A percentile compares a stretch with the other conserved stretches of the same genome.
These are phyloP conservation scores for Calycina herbarum DNA, from an alignment of 2,329 filamentous ascomycete species.

Conservation along the genomic window DNA sequence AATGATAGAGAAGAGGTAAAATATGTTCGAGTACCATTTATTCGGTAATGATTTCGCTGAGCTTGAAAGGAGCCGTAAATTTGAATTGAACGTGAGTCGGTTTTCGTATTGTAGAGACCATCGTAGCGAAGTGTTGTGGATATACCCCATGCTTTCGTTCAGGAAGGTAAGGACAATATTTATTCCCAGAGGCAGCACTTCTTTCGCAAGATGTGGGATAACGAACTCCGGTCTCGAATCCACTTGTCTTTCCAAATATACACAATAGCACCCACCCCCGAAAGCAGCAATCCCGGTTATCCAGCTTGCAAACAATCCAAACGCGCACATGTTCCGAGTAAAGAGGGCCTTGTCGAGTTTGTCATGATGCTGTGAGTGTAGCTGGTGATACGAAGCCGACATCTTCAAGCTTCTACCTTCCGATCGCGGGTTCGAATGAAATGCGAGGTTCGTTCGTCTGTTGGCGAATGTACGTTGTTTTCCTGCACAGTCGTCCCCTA, in stretches of 20 bases:
- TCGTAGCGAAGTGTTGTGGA: conserved; percentile 36
- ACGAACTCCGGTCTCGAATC: conserved; percentile 16
- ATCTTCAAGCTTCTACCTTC: neutral
- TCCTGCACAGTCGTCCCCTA: neutral
- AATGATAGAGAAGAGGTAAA: conserved; percentile 33
- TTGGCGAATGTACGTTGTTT: neutral
- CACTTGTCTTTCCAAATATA: conserved; percentile 16
- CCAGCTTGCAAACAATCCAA: conserved; percentile 20
- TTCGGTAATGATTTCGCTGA: conserved; percentile 31
- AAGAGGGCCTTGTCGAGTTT: conserved; percentile 22
- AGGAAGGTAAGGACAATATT: conserved; percentile 35
- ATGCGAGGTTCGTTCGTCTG: neutral
- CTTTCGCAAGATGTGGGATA: conserved; percentile 21
- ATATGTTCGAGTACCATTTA: conserved; percentile 29
- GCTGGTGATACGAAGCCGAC: conserved; percentile 1
- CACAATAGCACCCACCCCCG: conserved; percentile 20
- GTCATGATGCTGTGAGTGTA: conserved; percentile 15
- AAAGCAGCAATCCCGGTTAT: conserved; percentile 19
- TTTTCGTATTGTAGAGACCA: conserved; percentile 37
- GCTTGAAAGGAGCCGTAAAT: conserved; percentile 35
- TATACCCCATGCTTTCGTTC: conserved; percentile 38
- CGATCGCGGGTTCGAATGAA: neutral
- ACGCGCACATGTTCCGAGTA: conserved; percentile 19
- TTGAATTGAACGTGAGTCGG: conserved; percentile 38
- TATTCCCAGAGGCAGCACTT: conserved; percentile 24